These are phyloP conservation scores for Pluteus cervinus DNA, from an alignment of 768 basidiomycete species.

Conservation along the genomic window DNA sequence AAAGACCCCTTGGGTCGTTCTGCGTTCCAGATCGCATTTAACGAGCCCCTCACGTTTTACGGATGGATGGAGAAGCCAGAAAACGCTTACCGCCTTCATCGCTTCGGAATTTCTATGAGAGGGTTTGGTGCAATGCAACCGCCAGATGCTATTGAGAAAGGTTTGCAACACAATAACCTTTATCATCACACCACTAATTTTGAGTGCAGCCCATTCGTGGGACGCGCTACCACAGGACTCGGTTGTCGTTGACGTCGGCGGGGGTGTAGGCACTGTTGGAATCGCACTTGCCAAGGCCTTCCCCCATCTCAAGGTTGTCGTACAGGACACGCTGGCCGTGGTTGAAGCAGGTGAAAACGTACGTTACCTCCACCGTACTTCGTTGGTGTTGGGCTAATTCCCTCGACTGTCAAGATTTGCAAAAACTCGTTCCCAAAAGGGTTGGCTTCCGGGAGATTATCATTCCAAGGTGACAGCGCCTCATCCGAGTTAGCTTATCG, in stretches of 20 bases:
- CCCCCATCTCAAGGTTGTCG: slow-evolving; percentile 15
- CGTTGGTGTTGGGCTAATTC: neutral
- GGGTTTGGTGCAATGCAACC: slow-evolving; percentile 14
- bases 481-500: neutral
- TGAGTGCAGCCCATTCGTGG: slow-evolving; percentile 20
- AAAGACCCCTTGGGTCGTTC: slow-evolving; percentile 15
- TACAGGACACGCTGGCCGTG: slow-evolving; percentile 12
- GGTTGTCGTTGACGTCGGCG: slow-evolving; percentile 24
- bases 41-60: slow-evolving; percentile 13
- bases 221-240: slow-evolving; percentile 12
- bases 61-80: slow-evolving; percentile 16
- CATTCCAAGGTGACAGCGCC: slow-evolving; percentile 12
- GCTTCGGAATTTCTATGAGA: slow-evolving; percentile 20
- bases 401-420: slow-evolving; percentile 5
- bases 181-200: no score
- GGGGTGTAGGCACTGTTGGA: slow-evolving; percentile 19
- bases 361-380: neutral
- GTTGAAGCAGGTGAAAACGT: no score
- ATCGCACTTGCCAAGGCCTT: slow-evolving; percentile 13
- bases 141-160: slow-evolving; percentile 11
- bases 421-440: slow-evolving; percentile 9
- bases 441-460: slow-evolving; percentile 10
- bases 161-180: no score
- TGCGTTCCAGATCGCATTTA: slow-evolving; percentile 11
- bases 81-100: slow-evolving; percentile 18